Conservation (phyloP, 2,329 filamentous ascomycete genomes). For the Arthrinium puccinioides region DNA sequence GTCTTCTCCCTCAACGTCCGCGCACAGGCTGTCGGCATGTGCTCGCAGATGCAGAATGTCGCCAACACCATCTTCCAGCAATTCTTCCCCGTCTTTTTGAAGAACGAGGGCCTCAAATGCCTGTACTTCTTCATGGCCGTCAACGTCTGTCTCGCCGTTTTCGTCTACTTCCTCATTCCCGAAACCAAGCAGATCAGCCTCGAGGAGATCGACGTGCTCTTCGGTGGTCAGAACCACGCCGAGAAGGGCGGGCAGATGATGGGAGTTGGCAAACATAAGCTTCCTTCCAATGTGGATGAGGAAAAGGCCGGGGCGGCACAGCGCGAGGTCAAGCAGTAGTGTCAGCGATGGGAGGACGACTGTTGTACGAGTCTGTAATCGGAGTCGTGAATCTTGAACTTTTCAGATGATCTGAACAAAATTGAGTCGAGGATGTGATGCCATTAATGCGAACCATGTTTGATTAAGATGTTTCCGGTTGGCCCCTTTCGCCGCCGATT, state of each 20-base stretch:
- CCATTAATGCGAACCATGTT: no score
- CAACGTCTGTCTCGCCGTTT: slow-evolving; percentile 31
- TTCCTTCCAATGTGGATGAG: no score
- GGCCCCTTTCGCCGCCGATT: no score
- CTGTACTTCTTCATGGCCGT: slow-evolving; percentile 34
- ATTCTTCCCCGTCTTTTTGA: slow-evolving; percentile 62
- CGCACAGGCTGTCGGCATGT: slow-evolving; percentile 64
- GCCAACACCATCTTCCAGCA: slow-evolving; percentile 63
- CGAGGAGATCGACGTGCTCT: slow-evolving; percentile 21
- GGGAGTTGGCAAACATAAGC: no score
- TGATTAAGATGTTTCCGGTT: no score
- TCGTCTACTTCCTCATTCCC: slow-evolving; percentile 27
- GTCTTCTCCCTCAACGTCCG: slow-evolving; percentile 68
- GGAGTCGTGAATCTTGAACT: no score
- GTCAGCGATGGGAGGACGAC: no score
- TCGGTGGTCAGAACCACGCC: slow-evolving; percentile 37
- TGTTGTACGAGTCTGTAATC: no score
- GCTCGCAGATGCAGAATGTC: slow-evolving; percentile 51
- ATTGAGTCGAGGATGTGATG: no score
- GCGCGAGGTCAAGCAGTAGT: no score
- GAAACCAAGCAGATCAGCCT: slow-evolving; percentile 19
- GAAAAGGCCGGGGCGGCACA: no score
- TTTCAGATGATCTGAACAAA: no score
- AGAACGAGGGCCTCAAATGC: slow-evolving; percentile 41
- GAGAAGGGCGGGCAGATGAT: slow-evolving; percentile 44